Evolutionary conservation across 768 basidiomycete genomes (phyloP).

Genomic region (Antrodiella citrinella): DNA sequence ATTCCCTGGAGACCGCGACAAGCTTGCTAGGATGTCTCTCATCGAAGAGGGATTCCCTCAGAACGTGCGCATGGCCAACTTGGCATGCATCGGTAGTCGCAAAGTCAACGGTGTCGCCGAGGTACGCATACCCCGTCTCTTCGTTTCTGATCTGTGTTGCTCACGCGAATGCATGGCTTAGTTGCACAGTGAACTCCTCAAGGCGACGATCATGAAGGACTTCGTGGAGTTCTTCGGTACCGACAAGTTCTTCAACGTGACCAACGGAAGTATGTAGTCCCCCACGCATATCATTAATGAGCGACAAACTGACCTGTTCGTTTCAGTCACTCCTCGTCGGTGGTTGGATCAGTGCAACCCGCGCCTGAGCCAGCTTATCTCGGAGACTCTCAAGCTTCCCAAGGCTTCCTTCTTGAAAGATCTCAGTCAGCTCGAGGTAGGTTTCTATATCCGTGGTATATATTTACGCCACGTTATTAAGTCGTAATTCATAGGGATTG

Average conservation of each 20-base stretch:
- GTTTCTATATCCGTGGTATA: background rate
- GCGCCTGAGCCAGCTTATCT: constrained; percentile 75
- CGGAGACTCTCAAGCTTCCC: constrained; percentile 66
- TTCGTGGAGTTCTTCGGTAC: constrained; percentile 87
- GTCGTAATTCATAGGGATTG: constrained; percentile 34
- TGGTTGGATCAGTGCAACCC: constrained; percentile 97
- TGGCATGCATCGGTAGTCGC: constrained; percentile 83
- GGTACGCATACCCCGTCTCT: constrained; percentile 25
- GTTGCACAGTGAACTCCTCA: constrained; percentile 86
- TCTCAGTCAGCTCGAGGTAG: constrained; percentile 54
- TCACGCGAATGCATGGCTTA: constrained; percentile 21
- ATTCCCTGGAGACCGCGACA: constrained; percentile 82
- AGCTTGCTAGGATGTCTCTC: constrained; percentile 79
- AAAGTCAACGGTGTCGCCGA: constrained; percentile 97
- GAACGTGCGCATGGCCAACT: constrained; percentile 83
- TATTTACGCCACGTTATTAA: background rate
- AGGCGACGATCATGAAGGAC: constrained; percentile 78
- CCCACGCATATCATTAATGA: too few species aligned
- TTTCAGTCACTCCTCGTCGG: constrained; percentile 83
- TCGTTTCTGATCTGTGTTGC: background rate
- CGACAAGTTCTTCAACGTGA: constrained; percentile 74
- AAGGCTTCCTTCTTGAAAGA: constrained; percentile 83
- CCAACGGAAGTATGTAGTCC: constrained; percentile 79
- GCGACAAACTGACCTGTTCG: too few species aligned
- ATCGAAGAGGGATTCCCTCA: constrained; percentile 92